Evolutionary conservation across 2,329 filamentous ascomycete species (phyloP).

Genomic region (Epicoccum sorghinum): DNA sequence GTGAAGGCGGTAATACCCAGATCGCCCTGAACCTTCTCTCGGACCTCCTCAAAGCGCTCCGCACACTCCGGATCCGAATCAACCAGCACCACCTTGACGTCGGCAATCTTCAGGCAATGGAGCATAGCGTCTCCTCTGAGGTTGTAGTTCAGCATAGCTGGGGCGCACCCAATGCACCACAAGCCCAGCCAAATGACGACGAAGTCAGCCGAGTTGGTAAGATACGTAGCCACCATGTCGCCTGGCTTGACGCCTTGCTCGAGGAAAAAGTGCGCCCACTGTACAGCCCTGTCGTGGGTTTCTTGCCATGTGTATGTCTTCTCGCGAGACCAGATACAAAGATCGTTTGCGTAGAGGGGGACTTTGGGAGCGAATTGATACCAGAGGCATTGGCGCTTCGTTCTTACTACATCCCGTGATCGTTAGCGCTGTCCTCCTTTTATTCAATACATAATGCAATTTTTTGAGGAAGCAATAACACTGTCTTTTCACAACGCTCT

Average conservation of each 20-base stretch:
- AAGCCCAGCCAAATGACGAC: constrained; percentile 69
- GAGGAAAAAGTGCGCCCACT: constrained; percentile 41
- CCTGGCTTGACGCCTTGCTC: constrained; percentile 63
- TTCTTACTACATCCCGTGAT: constrained; percentile 43
- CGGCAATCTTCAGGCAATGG: constrained; percentile 67
- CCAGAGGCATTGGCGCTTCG: constrained; percentile 43
- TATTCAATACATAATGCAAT: too few species aligned
- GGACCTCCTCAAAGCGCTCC: constrained; percentile 27
- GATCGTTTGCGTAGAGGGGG: constrained; percentile 49
- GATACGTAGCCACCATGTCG: constrained; percentile 69
- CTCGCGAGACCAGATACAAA: constrained; percentile 70
- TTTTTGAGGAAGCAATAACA: too few species aligned
- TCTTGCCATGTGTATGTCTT: constrained; percentile 50
- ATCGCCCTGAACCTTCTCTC: constrained; percentile 24
- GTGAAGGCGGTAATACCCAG: constrained; percentile 26
- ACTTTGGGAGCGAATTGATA: constrained; percentile 36
- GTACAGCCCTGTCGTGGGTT: constrained; percentile 35
- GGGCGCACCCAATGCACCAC: constrained; percentile 69
- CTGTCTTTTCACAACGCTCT: too few species aligned
- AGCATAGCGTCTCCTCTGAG: constrained; percentile 66
- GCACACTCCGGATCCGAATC: constrained; percentile 55
- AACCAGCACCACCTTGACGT: constrained; percentile 62
- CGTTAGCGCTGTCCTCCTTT: background rate
- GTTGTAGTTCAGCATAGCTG: constrained; percentile 74
- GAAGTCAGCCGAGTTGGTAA: constrained; percentile 71